Evolutionary conservation across 75 land plant species (phyloP).

Genomic region (Cryptomeria japonica): DNA sequence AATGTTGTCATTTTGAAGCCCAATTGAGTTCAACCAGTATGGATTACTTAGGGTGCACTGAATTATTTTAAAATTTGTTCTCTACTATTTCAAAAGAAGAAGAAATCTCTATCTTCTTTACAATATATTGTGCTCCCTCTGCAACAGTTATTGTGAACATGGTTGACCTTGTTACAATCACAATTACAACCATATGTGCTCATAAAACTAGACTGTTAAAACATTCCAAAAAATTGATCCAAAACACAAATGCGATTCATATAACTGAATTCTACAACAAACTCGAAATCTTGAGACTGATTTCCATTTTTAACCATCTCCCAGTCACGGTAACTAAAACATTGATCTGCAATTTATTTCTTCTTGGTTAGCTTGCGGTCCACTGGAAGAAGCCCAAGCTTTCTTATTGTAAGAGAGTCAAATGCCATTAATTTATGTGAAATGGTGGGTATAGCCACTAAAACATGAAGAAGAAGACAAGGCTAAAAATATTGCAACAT

Average conservation of each 20-base stretch:
- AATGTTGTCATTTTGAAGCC: background rate
- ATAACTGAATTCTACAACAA: background rate
- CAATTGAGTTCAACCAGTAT: background rate
- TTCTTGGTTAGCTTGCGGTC: too few relatives aligned
- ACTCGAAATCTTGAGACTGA: background rate
- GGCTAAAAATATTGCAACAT: background rate
- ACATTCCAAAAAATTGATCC: background rate
- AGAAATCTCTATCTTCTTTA: background rate
- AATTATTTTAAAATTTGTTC: too few relatives aligned
- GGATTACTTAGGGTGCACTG: background rate
- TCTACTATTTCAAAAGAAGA: background rate
- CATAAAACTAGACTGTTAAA: background rate
- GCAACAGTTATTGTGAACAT: background rate
- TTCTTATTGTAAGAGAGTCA: background rate
- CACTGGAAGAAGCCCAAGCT: too few relatives aligned
- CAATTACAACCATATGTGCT: too few relatives aligned
- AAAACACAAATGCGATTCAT: background rate
- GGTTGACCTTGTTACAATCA: background rate
- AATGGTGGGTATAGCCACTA: background rate
- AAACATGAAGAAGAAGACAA: too few relatives aligned
- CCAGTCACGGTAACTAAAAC: background rate
- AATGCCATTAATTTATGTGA: background rate
- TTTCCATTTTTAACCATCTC: background rate
- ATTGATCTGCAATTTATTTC: background rate
- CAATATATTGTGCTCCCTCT: background rate